Conservation (phyloP, 441 rosid genomes). For the Lagerstroemia fauriei region DNA sequence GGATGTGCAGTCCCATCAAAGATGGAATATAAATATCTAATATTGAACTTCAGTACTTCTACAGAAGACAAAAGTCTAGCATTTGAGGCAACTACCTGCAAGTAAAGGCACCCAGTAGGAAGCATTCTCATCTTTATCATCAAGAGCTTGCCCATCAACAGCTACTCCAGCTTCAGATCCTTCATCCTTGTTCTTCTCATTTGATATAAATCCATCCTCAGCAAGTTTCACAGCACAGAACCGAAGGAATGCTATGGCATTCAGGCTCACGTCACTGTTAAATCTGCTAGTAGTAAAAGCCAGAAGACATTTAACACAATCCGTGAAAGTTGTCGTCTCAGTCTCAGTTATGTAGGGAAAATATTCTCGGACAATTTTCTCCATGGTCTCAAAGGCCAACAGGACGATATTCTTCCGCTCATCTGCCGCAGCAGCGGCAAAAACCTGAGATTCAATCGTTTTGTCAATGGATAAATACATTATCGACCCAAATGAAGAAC, state of each 20-base stretch:
- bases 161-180: slow-evolving; percentile 44
- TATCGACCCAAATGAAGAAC: not conserved
- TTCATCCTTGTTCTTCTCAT: slow-evolving; percentile 50
- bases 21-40: not conserved
- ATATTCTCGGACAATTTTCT: slow-evolving; percentile 92
- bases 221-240: slow-evolving; percentile 96
- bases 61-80: not conserved
- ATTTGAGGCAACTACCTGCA: slow-evolving; percentile 54
- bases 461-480: not conserved
- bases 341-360: slow-evolving; percentile 94
- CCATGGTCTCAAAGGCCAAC: slow-evolving; percentile 95
- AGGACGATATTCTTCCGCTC: slow-evolving; percentile 82
- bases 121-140: slow-evolving; percentile 72
- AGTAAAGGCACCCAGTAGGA: slow-evolving; percentile 93
- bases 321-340: slow-evolving; percentile 84
- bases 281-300: slow-evolving; percentile 92
- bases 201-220: slow-evolving; percentile 83
- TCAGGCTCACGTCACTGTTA: slow-evolving; percentile 90
- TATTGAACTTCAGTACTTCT: not conserved
- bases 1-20: not conserved
- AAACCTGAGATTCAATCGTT: slow-evolving; percentile 54
- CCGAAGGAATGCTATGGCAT: slow-evolving; percentile 96
- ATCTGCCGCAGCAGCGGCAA: slow-evolving; percentile 89
- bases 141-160: slow-evolving; percentile 41
- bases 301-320: slow-evolving; percentile 91